Base-by-base conservation (phyloP, 257 asterid genomes). In the Solanum commersonii region DNA sequence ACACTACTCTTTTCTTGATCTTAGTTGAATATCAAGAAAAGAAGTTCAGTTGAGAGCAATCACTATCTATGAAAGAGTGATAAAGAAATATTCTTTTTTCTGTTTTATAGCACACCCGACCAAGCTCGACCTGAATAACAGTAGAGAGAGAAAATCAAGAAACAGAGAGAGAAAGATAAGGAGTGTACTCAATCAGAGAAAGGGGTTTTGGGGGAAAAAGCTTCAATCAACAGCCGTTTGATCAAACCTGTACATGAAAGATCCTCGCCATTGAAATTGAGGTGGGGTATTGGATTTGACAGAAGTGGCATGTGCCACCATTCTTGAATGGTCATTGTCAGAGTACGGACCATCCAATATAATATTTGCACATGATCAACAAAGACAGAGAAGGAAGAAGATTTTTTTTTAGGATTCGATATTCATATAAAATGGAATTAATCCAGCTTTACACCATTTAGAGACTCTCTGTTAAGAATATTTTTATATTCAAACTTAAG, bases 291-390 rank as follows among this genome's bases (percentile, higher is more conserved):
- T 74, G 91, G 98, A 94, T 94, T 89, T 95, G 96, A 96, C 98
- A 95, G 93, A 93, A 88, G 88, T 15, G 40, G 96, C 99, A 96
- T 96, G 99, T 96, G 98, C 96, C 96, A 92, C 98, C 98, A 96
- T 95, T 93, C 96, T 92, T 94, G 95, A 93, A 92, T 93, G 94
- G 98, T 96, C 99, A 92, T 91, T 94, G 96, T 96, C 98, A 93
- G 95, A 91, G 99, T 95, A 94, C 98, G 98, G 94, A 94, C 94
- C 90, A 84, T 73, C 88, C 90, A 92, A 74, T 86, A 86, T 56
- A 46, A 72, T 86, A 85, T 44, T 44, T 86, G 71, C 71, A 82
- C 86, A 49, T 82, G 70, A 82, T 82, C 71, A 49, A 49, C 4
- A 31, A 18, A 74, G 6, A 74, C 20, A 35, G 2, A 40, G 4